Evolutionary conservation across 768 basidiomycete genomes (phyloP).

Genomic region (Clitopilus passeckerianus): DNA sequence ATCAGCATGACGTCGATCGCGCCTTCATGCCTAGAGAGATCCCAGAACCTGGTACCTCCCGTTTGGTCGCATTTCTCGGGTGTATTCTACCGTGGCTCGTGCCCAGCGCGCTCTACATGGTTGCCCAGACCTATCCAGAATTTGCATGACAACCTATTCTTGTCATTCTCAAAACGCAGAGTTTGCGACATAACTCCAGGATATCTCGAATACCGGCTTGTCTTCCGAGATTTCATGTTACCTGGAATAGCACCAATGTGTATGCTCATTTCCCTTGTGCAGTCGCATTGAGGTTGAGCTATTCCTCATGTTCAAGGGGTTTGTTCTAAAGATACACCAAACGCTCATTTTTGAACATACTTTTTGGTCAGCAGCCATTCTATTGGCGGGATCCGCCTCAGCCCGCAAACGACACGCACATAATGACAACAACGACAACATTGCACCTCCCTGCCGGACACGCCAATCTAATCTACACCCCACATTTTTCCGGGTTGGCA

Average conservation of each 20-base stretch:
- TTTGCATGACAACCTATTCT: background rate
- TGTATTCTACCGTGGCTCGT: background rate
- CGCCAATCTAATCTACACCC: conserved; percentile 1
- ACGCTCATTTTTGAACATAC: background rate
- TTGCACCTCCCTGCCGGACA: background rate
- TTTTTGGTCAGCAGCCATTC: background rate
- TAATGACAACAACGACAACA: background rate
- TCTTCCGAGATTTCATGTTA: background rate
- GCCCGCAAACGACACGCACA: background rate
- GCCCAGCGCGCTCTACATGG: background rate
- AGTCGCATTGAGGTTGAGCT: background rate
- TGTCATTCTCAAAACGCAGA: background rate
- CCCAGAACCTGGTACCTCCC: background rate
- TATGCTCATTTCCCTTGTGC: background rate
- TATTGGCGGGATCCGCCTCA: background rate
- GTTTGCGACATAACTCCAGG: background rate
- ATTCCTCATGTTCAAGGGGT: background rate
- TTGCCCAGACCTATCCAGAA: background rate
- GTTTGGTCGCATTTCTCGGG: background rate
- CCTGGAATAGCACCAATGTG: background rate
- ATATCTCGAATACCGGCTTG: background rate
- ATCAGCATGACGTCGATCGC: background rate
- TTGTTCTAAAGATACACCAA: background rate
- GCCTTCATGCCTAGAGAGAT: background rate
- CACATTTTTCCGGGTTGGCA: background rate